Percentiles rank a stretch among this genome's conserved stretches.
phyloP scores from a whole-genome alignment of 2,329 filamentous ascomycete genomes.

The Didymella sp. region DNA sequence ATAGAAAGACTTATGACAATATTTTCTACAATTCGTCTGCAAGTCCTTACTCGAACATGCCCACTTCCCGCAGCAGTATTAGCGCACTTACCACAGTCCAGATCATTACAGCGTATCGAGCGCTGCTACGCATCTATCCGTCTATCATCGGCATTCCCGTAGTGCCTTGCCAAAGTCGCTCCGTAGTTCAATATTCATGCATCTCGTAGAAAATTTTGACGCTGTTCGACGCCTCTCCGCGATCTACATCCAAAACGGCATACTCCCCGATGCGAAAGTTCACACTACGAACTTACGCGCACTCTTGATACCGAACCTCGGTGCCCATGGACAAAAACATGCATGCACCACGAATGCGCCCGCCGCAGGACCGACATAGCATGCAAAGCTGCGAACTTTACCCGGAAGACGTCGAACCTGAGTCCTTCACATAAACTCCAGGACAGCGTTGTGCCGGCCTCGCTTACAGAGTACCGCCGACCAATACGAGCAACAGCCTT shows the following conservation, averaged over 20 bases:
- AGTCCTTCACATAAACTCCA: neutral
- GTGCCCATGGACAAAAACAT: neutral
- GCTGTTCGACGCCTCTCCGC: constrained; percentile 1
- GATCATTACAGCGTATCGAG: neutral
- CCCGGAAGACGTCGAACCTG: constrained; percentile 1
- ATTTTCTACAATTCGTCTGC: neutral
- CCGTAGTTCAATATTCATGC: constrained; percentile 1
- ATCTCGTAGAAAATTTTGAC: constrained; percentile 5
- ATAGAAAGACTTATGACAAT: constrained; percentile 22
- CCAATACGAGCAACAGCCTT: constrained; percentile 1
- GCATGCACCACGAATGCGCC: constrained; percentile 8
- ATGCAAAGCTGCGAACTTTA: constrained; percentile 2
- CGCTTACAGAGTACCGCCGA: constrained; percentile 6
- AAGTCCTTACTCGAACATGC: neutral
- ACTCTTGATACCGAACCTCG: neutral
- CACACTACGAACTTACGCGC: neutral
- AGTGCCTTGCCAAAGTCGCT: neutral
- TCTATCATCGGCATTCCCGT: constrained; percentile 4
- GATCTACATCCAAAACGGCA: constrained; percentile 7
- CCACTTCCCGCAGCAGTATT: neutral
- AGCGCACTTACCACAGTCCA: neutral
- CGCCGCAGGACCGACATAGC: constrained; percentile 10
- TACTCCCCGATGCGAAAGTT: constrained; percentile 4
- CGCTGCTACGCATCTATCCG: constrained; percentile 1
- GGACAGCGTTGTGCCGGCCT: neutral